Percentiles rank a stretch among this genome's conserved stretches.
These are phyloP conservation scores for Lecanicillium sp. DNA, from an alignment of 2,329 filamentous ascomycete species.

Conservation along the genomic window DNA sequence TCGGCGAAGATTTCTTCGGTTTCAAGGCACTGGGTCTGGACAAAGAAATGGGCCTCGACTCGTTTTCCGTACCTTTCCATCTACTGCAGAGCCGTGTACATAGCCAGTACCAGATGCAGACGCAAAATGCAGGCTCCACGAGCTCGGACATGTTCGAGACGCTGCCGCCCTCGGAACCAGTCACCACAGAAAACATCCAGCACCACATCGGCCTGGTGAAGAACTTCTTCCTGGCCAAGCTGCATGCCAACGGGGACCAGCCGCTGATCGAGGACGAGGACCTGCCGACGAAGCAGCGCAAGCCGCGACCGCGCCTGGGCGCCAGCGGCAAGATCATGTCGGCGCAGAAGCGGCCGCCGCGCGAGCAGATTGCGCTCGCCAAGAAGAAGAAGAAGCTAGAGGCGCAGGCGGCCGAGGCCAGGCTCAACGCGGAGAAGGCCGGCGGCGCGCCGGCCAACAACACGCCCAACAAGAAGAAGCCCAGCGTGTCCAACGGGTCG, in stretches of 20 bases:
- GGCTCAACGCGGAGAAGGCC: conserved; percentile 28
- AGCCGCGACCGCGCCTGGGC: conserved; percentile 57
- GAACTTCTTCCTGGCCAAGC: conserved; percentile 84
- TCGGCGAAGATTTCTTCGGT: conserved; percentile 98
- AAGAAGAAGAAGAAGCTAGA: conserved; percentile 84
- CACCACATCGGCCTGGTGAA: conserved; percentile 81
- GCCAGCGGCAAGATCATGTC: conserved; percentile 81
- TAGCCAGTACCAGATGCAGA: conserved; percentile 75
- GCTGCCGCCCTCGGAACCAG: conserved; percentile 64
- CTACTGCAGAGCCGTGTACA: conserved; percentile 87
- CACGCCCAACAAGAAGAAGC: conserved; percentile 50
- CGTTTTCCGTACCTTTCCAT: conserved; percentile 87
- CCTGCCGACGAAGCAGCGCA: conserved; percentile 84
- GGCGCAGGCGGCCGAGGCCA: conserved; percentile 47
- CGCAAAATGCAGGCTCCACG: conserved; percentile 52
- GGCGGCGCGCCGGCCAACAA: conserved; percentile 28
- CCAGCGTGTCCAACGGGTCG: conserved; percentile 19
- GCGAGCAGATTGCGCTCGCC: conserved; percentile 75
- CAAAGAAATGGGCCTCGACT: conserved; percentile 80
- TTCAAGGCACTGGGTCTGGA: conserved; percentile 94
- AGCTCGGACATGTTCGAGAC: conserved; percentile 59
- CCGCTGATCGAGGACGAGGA: conserved; percentile 92
- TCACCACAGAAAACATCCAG: conserved; percentile 72
- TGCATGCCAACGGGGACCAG: conserved; percentile 74
- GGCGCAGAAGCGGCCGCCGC: conserved; percentile 74